Evolutionary conservation across 129 eudicot species (phyloP).

Genomic region (Flaveria ramosissima): DNA sequence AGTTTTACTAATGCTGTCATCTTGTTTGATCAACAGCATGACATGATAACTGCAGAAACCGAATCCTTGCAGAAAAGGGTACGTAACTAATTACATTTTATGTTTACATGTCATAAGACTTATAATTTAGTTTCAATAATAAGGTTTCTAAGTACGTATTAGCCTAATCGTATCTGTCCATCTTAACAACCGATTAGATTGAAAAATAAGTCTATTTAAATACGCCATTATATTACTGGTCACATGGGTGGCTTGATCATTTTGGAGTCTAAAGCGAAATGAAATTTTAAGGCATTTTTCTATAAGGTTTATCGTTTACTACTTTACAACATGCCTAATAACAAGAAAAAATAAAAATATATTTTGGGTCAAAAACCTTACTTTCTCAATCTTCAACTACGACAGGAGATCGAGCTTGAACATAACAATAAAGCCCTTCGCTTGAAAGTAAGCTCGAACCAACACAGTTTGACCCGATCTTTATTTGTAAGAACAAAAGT

Average conservation of each 20-base stretch:
- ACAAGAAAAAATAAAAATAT: too few species aligned
- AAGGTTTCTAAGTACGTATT: too few species aligned
- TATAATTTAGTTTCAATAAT: too few species aligned
- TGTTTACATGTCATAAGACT: background rate
- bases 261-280: too few species aligned
- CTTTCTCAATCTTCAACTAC: background rate
- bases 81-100: constrained; percentile 14
- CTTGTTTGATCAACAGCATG: constrained; percentile 56
- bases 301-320: too few species aligned
- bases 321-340: too few species aligned
- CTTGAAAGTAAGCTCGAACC: constrained; percentile 44
- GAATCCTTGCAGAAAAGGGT: constrained; percentile 71
- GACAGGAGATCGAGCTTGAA: constrained; percentile 60
- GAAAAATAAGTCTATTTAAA: too few species aligned
- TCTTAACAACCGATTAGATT: too few species aligned
- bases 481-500: background rate
- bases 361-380: background rate
- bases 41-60: constrained; percentile 70
- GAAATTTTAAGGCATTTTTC: too few species aligned
- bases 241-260: too few species aligned
- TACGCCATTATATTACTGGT: too few species aligned
- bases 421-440: constrained; percentile 61
- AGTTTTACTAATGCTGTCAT: background rate
- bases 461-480: background rate
- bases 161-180: too few species aligned